Conservation (phyloP, 176 grass and related monocot genomes). For the Bromus sterilis region DNA sequence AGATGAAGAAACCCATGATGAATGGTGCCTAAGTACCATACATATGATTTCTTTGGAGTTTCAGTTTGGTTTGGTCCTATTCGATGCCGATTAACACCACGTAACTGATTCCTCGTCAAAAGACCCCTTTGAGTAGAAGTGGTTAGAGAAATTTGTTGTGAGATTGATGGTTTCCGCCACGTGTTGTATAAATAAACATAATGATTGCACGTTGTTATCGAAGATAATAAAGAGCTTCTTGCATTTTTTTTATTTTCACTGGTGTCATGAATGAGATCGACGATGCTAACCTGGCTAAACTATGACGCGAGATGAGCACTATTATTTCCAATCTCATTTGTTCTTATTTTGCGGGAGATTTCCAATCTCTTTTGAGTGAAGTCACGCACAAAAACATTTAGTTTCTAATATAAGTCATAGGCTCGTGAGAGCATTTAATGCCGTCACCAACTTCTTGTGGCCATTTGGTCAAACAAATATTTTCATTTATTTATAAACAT, state of each 20-base stretch:
- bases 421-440: not conserved
- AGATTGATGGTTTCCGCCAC: not conserved
- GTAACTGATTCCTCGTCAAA: not conserved
- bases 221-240: not conserved
- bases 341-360: too few species aligned
- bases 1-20: slow-evolving; percentile 59
- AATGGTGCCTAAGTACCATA: slow-evolving; percentile 22
- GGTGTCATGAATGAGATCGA: not conserved
- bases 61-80: not conserved
- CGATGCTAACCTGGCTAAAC: not conserved
- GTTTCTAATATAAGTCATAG: too few species aligned
- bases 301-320: not conserved
- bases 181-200: not conserved
- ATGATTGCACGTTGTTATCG: not conserved
- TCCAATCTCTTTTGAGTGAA: too few species aligned
- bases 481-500: not conserved
- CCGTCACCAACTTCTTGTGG: not conserved
- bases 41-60: not conserved
- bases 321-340: not conserved
- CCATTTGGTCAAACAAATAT: not conserved
- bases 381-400: too few species aligned
- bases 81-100: not conserved
- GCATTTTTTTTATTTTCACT: not conserved
- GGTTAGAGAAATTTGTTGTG: not conserved
- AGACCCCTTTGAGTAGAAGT: not conserved